Evolutionary conservation across 805 yeast species (phyloP).

Genomic region (Wickerhamiella spandovensis): DNA sequence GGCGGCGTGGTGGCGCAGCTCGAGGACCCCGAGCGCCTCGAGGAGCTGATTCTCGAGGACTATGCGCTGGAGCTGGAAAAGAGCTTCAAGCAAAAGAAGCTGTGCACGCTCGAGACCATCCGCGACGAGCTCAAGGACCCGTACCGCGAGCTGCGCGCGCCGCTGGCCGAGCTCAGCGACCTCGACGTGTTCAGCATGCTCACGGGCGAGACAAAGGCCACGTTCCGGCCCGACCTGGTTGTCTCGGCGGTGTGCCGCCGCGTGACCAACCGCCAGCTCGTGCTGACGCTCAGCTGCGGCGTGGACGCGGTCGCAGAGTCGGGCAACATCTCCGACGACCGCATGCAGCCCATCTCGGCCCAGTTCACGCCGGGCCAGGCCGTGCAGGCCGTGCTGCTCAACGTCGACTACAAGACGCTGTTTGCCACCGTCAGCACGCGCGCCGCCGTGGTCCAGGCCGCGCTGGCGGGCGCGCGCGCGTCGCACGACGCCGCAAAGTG

Average conservation of each 20-base stretch:
- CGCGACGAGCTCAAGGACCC: constrained; percentile 78
- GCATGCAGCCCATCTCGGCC: constrained; percentile 16
- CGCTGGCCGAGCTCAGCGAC: constrained; percentile 49
- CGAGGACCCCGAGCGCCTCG: constrained; percentile 62
- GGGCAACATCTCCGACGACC: constrained; percentile 25
- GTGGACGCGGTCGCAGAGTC: constrained; percentile 40
- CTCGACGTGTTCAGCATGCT: constrained; percentile 74
- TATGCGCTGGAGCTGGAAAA: constrained; percentile 80
- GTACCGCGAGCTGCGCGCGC: constrained; percentile 71
- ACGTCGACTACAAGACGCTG: constrained; percentile 61
- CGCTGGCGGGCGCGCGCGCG: constrained; percentile 26
- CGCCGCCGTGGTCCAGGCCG: constrained; percentile 47
- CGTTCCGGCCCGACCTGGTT: constrained; percentile 54
- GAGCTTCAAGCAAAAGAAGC: constrained; percentile 45
- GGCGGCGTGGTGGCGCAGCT: constrained; percentile 61
- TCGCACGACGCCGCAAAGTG: constrained; percentile 52
- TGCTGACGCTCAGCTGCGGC: constrained; percentile 41
- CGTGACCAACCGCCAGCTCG: constrained; percentile 37
- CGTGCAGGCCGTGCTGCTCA: constrained; percentile 64
- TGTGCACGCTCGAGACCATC: constrained; percentile 69
- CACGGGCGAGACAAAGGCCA: constrained; percentile 69
- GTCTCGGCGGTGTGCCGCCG: constrained; percentile 63
- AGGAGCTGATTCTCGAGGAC: constrained; percentile 77
- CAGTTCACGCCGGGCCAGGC: constrained; percentile 50
- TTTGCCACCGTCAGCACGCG: constrained; percentile 61